Percentiles rank a stretch among this genome's conserved stretches.
Evolutionary conservation across 208 protist genomes (phyloP).

Genomic region (Trypanosoma platydactyli): DNA sequence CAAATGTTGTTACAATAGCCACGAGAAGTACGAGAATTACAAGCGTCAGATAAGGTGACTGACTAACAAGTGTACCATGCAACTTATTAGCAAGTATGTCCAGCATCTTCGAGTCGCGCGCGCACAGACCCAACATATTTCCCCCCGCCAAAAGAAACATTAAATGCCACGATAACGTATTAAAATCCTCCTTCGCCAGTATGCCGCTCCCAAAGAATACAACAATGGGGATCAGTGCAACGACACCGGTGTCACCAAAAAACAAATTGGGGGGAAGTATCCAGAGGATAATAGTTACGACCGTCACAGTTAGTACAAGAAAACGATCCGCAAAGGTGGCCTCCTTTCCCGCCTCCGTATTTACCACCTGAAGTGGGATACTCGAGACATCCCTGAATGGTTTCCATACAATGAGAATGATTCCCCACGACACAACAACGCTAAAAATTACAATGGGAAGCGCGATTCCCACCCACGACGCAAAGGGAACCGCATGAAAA

Average conservation of each 20-base stretch:
- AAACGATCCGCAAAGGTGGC: conserved; percentile 51
- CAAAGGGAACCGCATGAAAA: conserved; percentile 83
- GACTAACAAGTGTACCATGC: conserved; percentile 49
- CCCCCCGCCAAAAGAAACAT: conserved; percentile 93
- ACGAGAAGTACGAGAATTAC: conserved; percentile 63
- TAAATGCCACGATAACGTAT: conserved; percentile 92
- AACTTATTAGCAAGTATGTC: conserved; percentile 78
- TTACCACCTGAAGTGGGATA: conserved; percentile 85
- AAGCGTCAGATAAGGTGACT: conserved; percentile 70
- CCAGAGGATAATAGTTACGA: conserved; percentile 86
- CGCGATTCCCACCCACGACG: conserved; percentile 78
- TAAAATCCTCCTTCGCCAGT: conserved; percentile 91
- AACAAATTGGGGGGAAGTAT: conserved; percentile 71
- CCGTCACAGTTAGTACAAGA: conserved; percentile 71
- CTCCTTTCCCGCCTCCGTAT: conserved; percentile 48
- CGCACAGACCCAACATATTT: conserved; percentile 92
- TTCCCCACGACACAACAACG: conserved; percentile 64
- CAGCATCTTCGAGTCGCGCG: conserved; percentile 82
- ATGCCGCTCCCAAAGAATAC: conserved; percentile 93
- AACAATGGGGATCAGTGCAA: conserved; percentile 91
- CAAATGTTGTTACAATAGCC: conserved; percentile 85
- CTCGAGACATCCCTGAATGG: conserved; percentile 85
- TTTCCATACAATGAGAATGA: conserved; percentile 85
- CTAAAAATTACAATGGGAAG: conserved; percentile 76
- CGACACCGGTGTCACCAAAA: conserved; percentile 92